A percentile compares a stretch with the other conserved stretches of the same genome.
phyloP scores from a whole-genome alignment of 768 basidiomycete genomes.

The Xanthoconium stramineum region DNA sequence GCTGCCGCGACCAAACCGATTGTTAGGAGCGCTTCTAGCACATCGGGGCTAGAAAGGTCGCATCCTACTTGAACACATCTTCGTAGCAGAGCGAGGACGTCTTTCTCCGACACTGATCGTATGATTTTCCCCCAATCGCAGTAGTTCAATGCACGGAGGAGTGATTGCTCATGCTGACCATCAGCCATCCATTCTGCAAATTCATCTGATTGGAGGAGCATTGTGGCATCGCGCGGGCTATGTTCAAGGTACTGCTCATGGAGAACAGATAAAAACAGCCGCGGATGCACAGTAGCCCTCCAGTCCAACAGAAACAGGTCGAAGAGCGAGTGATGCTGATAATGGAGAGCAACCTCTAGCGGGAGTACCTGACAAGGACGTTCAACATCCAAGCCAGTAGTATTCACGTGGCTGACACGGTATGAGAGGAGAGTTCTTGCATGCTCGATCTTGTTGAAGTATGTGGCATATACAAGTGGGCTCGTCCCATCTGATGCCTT shows the following conservation, averaged over 20 bases:
- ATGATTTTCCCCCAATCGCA: no score
- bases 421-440: neutral
- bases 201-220: neutral
- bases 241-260: neutral
- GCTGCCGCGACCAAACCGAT: neutral
- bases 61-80: neutral
- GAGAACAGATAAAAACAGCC: neutral
- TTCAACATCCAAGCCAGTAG: neutral
- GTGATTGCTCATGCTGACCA: neutral
- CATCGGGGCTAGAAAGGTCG: neutral
- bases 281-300: neutral
- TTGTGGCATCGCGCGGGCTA: neutral
- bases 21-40: neutral
- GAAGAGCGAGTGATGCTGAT: neutral
- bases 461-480: conserved; percentile 9
- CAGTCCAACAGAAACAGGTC: neutral
- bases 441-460: conserved; percentile 2
- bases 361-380: neutral
- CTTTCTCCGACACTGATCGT: neutral
- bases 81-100: neutral
- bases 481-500: conserved; percentile 1
- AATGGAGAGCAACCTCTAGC: neutral
- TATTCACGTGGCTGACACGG: neutral
- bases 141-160: neutral
- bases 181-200: neutral